A percentile compares a stretch with the other conserved stretches of the same genome.
phyloP scores from a whole-genome alignment of 164 flowering plant species.

The Brasenia schreberi region DNA sequence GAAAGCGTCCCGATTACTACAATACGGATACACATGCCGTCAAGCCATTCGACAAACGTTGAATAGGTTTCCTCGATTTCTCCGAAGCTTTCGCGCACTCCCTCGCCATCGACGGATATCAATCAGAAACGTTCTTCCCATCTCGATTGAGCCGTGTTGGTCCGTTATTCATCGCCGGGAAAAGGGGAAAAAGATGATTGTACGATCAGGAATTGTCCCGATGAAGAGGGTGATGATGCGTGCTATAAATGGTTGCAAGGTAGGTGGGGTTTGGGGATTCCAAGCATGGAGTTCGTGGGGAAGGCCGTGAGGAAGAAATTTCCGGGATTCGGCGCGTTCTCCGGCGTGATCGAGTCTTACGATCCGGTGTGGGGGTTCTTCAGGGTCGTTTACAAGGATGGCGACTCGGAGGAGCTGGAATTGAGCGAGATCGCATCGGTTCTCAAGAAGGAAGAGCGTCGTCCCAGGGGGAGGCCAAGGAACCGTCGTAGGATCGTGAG shows the following conservation, averaged over 20 bases:
- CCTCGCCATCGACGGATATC: not conserved
- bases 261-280: not conserved
- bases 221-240: not conserved
- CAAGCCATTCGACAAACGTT: not conserved
- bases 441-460: conserved; percentile 11
- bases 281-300: conserved; percentile 54
- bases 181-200: not conserved
- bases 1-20: no score
- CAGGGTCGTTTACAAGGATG: conserved; percentile 41
- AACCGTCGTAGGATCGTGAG: conserved; percentile 17
- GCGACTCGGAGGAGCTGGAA: conserved; percentile 50
- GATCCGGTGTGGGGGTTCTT: conserved; percentile 33
- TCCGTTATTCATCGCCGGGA: not conserved
- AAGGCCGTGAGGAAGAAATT: conserved; percentile 38
- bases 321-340: conserved; percentile 29
- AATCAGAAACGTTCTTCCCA: not conserved
- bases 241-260: not conserved
- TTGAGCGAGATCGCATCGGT: conserved; percentile 20
- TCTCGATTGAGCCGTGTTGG: not conserved
- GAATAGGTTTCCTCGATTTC: not conserved
- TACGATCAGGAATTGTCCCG: not conserved
- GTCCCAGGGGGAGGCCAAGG: conserved; percentile 20
- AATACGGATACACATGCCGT: not conserved
- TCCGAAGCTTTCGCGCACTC: not conserved
- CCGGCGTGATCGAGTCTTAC: conserved; percentile 38